Evolutionary conservation across 2,329 filamentous ascomycete genomes (phyloP), one percentile per base, ranked within the genome.

Genomic region (Cercospora zeina): DNA sequence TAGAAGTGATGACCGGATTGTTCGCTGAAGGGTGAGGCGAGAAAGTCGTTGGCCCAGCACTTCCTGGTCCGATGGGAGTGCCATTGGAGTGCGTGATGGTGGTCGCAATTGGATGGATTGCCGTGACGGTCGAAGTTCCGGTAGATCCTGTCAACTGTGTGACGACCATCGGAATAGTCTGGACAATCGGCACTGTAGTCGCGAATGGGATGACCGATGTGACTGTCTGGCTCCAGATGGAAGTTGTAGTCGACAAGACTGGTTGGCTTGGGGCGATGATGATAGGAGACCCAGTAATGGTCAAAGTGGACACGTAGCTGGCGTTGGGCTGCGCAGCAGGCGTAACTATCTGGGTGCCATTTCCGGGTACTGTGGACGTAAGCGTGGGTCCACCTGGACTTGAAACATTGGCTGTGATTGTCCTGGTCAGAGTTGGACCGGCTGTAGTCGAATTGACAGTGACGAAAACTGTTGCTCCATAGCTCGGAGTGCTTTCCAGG

Each of bases 141-240:
- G 58, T 62, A 42, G 47, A 58, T 30, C 53, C 64, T 59, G 62
- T 58, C 11, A 64, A 33, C 54, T 42, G 49, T 53, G 64, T 66
- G 27, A 63, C 59, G 42, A 66, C 62, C 59, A 65, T 58, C 7
- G 39, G 53, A 19, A 66, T 58, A 13, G 62, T 66, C 36, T 59
- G 42, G 5, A 58, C 39, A 14, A 60, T n/a, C 19, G 64, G 62
- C n/a, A 64, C 50, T 54, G 47, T 58, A 33, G 58, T 62, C 24
- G 63, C 39, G 42, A 62, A 33, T 21, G 61, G 58, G n/a, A 65
- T 37, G 3, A 62, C 51, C 11, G 51, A 57, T 11, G 59, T 62
- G 16, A 64, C 27, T 2, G 59, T 59, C 51, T 47, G 50, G 49
- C 27, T 53, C 50, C 31, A 62, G 33, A 55, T 62, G 24, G 55